phyloP scores from a whole-genome alignment of 352 stramenopile species.

The Phytopythium litorale region DNA sequence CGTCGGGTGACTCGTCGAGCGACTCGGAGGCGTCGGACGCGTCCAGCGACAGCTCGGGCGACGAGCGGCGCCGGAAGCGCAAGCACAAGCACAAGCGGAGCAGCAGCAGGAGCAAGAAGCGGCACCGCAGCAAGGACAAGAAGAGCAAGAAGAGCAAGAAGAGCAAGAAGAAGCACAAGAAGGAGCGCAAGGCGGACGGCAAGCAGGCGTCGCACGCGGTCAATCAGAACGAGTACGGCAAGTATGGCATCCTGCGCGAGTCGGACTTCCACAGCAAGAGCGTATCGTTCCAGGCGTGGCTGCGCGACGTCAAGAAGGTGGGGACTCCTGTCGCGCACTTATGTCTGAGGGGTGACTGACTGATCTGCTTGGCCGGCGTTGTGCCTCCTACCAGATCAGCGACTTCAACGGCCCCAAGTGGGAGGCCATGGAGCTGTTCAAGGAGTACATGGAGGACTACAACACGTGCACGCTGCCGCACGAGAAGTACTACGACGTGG shows the following conservation, averaged over 20 bases:
- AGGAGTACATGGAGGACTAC: constrained; percentile 96
- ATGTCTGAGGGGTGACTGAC: not conserved
- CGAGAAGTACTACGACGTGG: constrained; percentile 97
- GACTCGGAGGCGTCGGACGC: constrained; percentile 25
- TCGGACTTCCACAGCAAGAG: constrained; percentile 90
- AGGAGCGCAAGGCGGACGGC: constrained; percentile 10
- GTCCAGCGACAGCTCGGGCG: constrained; percentile 10
- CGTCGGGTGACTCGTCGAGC: constrained; percentile 36
- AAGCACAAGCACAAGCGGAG: constrained; percentile 15
- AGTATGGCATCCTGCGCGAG: constrained; percentile 94
- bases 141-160: constrained; percentile 32
- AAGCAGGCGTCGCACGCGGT: constrained; percentile 39
- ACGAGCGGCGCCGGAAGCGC: constrained; percentile 11
- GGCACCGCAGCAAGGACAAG: constrained; percentile 8
- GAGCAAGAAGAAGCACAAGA: constrained; percentile 54
- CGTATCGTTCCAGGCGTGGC: constrained; percentile 94
- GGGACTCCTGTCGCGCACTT: not conserved
- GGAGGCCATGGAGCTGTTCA: constrained; percentile 89
- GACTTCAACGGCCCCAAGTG: constrained; percentile 86
- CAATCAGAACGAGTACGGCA: constrained; percentile 93
- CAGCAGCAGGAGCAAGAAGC: constrained; percentile 27
- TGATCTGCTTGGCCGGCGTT: not conserved
- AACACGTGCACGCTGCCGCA: constrained; percentile 97
- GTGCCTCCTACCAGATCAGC: constrained; percentile 28
- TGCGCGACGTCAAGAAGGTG: constrained; percentile 92